Conservation (phyloP, 2,329 filamentous ascomycete genomes). For the Colletotrichum tofieldiae region DNA sequence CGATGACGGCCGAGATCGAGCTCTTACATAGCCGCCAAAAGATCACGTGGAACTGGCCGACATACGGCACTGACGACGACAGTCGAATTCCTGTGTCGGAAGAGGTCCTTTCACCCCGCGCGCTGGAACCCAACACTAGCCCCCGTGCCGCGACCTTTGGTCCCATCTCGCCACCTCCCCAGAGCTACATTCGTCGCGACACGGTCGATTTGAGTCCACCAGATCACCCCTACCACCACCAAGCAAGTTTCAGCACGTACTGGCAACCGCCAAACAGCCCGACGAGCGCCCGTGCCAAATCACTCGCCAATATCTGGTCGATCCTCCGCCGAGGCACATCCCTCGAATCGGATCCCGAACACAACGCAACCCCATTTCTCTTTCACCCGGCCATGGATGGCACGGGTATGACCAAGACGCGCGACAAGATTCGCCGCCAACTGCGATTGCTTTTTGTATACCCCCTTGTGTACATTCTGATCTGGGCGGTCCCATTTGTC, state of each 20-base stretch:
- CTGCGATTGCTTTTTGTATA: constrained; percentile 83
- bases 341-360: constrained; percentile 37
- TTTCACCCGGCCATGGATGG: constrained; percentile 46
- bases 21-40: constrained; percentile 39
- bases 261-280: constrained; percentile 37
- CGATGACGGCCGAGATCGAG: constrained; percentile 35
- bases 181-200: constrained; percentile 38
- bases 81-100: constrained; percentile 28
- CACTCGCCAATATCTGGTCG: constrained; percentile 48
- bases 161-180: constrained; percentile 36
- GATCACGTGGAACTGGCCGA: constrained; percentile 42
- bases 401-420: constrained; percentile 55
- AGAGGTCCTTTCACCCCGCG: neutral
- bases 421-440: constrained; percentile 75
- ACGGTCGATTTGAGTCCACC: constrained; percentile 27
- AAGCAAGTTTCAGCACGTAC: constrained; percentile 23
- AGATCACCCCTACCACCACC: neutral
- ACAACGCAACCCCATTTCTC: constrained; percentile 33
- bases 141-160: constrained; percentile 34
- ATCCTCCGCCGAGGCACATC: constrained; percentile 44
- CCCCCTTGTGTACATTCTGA: constrained; percentile 78
- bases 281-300: constrained; percentile 43
- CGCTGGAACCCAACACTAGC: constrained; percentile 21
- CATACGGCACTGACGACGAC: constrained; percentile 38
- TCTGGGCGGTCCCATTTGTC: constrained; percentile 82